Evolutionary conservation across 495 filamentous ascomycete species (phyloP).

Genomic region (Hypoxylon lienhwacheense): DNA sequence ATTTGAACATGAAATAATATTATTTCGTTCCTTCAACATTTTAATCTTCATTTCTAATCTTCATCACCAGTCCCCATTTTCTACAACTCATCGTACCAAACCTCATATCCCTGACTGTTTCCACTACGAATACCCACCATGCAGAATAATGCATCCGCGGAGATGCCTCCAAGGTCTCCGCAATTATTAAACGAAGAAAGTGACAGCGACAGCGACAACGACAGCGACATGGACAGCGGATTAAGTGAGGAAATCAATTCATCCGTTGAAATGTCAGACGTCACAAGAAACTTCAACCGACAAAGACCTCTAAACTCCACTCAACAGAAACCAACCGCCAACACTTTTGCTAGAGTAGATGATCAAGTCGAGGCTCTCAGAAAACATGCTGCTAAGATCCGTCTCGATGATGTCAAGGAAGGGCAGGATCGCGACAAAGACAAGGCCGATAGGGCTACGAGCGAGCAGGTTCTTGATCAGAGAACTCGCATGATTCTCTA

Average conservation of each 20-base stretch:
- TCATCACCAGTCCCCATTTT: not conserved
- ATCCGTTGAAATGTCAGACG: slow-evolving; percentile 67
- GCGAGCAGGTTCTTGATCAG: slow-evolving; percentile 90
- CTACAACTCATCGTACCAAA: not conserved
- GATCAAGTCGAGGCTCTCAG: slow-evolving; percentile 84
- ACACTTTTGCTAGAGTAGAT: slow-evolving; percentile 75
- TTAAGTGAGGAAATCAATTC: slow-evolving; percentile 61
- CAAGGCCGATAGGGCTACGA: slow-evolving; percentile 89
- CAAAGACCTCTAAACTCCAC: slow-evolving; percentile 75
- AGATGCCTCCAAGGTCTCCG: slow-evolving; percentile 43
- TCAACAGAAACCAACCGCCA: slow-evolving; percentile 78
- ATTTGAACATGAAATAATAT: no score
- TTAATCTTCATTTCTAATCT: not conserved
- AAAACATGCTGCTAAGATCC: slow-evolving; percentile 86
- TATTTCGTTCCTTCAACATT: not conserved
- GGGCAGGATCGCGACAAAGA: slow-evolving; percentile 63
- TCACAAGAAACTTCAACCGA: slow-evolving; percentile 90
- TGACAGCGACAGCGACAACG: slow-evolving; percentile 60
- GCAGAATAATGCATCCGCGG: slow-evolving; percentile 42
- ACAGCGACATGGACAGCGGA: slow-evolving; percentile 61
- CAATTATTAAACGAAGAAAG: no score
- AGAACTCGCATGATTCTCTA: slow-evolving; percentile 92
- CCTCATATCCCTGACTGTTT: not conserved
- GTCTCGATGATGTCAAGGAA: slow-evolving; percentile 68
- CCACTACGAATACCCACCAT: slow-evolving; percentile 12